These are phyloP conservation scores for Perilla frutescens DNA, from an alignment of 257 asterid genomes.

Conservation along the genomic window DNA sequence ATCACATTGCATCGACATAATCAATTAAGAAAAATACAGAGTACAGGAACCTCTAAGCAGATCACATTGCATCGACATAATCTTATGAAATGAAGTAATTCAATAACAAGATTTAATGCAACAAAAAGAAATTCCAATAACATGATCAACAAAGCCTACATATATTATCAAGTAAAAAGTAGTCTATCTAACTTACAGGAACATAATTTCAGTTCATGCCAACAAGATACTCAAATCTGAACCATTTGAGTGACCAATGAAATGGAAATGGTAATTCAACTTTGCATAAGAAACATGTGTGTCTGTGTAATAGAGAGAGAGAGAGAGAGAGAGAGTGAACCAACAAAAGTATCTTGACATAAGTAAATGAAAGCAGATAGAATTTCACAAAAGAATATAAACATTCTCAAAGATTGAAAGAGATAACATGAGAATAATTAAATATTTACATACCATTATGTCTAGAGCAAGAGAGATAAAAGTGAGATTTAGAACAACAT, in stretches of 20 bases:
- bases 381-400: not conserved
- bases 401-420: not conserved
- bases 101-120: not conserved
- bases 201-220: not conserved
- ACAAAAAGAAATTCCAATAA: not conserved
- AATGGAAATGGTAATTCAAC: not conserved
- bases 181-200: not conserved
- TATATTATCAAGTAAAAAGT: not conserved
- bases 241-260: not conserved
- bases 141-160: slow-evolving; percentile 5
- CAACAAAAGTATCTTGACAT: not conserved
- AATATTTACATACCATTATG: slow-evolving; percentile 4
- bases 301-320: not conserved
- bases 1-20: not conserved
- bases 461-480: slow-evolving; percentile 18
- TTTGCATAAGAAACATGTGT: not conserved
- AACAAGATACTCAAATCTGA: slow-evolving; percentile 8
- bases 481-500: slow-evolving; percentile 29
- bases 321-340: no score
- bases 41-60: not conserved
- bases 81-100: not conserved
- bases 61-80: not conserved
- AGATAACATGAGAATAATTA: slow-evolving; percentile 1
- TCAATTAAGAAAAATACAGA: no score
- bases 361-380: not conserved